Percentiles rank a stretch among this genome's conserved stretches.
Evolutionary conservation across 2,329 filamentous ascomycete genomes (phyloP).

Genomic region (Calonectria crousiana): DNA sequence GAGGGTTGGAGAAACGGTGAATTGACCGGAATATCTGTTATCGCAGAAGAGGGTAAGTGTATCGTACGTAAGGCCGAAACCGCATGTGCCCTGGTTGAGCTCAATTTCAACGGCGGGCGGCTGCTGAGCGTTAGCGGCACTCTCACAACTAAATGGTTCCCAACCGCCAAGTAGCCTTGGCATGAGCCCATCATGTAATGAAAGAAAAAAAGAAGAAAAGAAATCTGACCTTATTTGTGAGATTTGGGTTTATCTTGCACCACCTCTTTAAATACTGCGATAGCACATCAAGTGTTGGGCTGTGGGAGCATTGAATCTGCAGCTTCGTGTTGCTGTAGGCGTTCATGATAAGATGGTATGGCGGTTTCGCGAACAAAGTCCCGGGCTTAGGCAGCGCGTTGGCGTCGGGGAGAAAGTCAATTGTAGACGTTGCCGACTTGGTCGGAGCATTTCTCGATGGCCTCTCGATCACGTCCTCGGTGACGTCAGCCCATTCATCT

Average conservation of each 20-base stretch:
- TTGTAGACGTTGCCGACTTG: neutral
- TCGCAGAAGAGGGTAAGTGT: slow-evolving; percentile 54
- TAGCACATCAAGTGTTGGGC: slow-evolving; percentile 58
- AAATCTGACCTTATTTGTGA: slow-evolving; percentile 48
- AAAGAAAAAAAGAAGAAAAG: neutral
- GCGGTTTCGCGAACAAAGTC: slow-evolving; percentile 59
- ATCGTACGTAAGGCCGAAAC: slow-evolving; percentile 58
- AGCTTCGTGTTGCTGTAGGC: slow-evolving; percentile 47
- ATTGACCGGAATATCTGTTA: slow-evolving; percentile 46
- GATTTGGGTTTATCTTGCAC: slow-evolving; percentile 57
- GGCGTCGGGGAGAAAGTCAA: slow-evolving; percentile 55
- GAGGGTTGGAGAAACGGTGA: slow-evolving; percentile 56
- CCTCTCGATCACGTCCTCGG: slow-evolving; percentile 39
- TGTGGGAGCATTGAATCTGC: slow-evolving; percentile 62
- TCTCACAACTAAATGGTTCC: too few relatives aligned
- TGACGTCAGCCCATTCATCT: slow-evolving; percentile 61
- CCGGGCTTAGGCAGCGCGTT: slow-evolving; percentile 59
- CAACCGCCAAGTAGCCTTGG: too few relatives aligned
- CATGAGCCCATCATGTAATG: neutral
- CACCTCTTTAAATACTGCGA: slow-evolving; percentile 61
- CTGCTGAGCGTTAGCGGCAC: slow-evolving; percentile 40
- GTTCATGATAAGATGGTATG: slow-evolving; percentile 60
- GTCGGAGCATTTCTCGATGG: neutral
- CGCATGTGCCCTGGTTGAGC: slow-evolving; percentile 59
- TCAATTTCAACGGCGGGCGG: slow-evolving; percentile 56